A percentile compares a stretch with the other conserved stretches of the same genome.
Conservation (phyloP, 1,284 basidiomycete genomes). For the Tetrapyrgos nigripes region DNA sequence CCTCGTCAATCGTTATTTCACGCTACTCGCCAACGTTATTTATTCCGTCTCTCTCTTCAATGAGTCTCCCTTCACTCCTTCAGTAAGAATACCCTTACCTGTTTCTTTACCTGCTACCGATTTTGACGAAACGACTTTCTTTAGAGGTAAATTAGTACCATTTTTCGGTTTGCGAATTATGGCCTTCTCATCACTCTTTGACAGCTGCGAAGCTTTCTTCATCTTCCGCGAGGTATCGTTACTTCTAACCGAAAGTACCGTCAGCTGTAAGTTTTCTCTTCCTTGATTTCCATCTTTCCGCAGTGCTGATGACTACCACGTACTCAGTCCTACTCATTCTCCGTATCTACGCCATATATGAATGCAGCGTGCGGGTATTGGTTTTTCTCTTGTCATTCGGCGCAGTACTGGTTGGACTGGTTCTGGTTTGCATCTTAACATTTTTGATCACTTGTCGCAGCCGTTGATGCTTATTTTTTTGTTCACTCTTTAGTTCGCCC, state of each 20-base stretch:
- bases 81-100: not conserved
- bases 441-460: too few species aligned
- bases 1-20: conserved; percentile 23
- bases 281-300: not conserved
- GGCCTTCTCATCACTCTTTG: too few species aligned
- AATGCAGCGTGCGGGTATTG: conserved; percentile 16
- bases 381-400: conserved; percentile 10
- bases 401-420: not conserved
- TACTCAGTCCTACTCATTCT: conserved; percentile 20
- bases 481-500: not conserved
- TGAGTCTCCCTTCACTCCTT: not conserved
- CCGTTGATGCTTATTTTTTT: not conserved
- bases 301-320: too few species aligned
- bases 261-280: not conserved
- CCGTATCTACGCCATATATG: conserved; percentile 23
- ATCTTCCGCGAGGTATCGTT: conserved; percentile 8
- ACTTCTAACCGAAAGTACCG: conserved; percentile 3
- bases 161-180: not conserved
- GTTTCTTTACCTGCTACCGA: not conserved
- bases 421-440: conserved; percentile 4
- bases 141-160: not conserved
- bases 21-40: conserved; percentile 19
- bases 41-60: conserved; percentile 16
- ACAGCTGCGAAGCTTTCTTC: not conserved
- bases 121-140: not conserved